These are phyloP conservation scores for Alternaria sp. DNA, from an alignment of 2,329 filamentous ascomycete species.

Conservation along the genomic window DNA sequence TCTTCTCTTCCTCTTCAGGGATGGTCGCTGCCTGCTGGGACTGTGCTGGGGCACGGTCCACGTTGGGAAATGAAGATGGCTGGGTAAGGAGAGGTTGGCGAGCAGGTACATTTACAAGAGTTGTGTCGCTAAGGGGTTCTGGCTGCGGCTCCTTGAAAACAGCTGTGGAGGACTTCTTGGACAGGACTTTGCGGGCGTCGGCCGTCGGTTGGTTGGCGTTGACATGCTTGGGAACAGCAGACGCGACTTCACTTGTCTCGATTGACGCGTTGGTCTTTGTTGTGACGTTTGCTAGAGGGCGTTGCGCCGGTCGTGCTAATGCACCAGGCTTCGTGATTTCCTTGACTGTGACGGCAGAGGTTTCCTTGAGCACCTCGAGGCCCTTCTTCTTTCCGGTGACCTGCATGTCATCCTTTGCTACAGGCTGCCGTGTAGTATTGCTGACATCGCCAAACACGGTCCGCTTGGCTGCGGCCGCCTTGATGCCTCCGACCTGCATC, in stretches of 20 bases:
- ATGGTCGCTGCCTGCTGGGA: conserved; percentile 28
- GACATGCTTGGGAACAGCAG: conserved; percentile 34
- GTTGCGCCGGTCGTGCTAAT: conserved; percentile 69
- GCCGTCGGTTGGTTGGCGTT: conserved; percentile 45
- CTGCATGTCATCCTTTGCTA: conserved; percentile 65
- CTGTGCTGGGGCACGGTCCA: conserved; percentile 33
- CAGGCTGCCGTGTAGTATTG: conserved; percentile 64
- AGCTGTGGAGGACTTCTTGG: conserved; percentile 60
- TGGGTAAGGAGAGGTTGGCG: conserved; percentile 32
- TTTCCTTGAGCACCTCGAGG: conserved; percentile 47
- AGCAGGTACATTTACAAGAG: conserved; percentile 30
- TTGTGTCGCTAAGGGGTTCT: conserved; percentile 28
- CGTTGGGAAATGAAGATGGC: conserved; percentile 34
- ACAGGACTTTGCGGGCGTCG: conserved; percentile 58
- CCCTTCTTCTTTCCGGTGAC: conserved; percentile 55
- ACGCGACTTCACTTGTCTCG: conserved; percentile 25
- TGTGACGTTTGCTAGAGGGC: conserved; percentile 55
- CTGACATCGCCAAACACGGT: conserved; percentile 85
- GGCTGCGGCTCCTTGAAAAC: conserved; percentile 62
- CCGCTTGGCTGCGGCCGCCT: conserved; percentile 74
- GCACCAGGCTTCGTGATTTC: conserved; percentile 56
- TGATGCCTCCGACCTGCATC: conserved; percentile 65
- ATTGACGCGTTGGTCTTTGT: conserved; percentile 32
- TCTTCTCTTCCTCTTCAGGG: conserved; percentile 23
- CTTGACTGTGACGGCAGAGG: conserved; percentile 40